Percentiles rank a stretch among this genome's conserved stretches.
phyloP scores from a whole-genome alignment of 164 flowering plant species.

The Berberis vulgaris region DNA sequence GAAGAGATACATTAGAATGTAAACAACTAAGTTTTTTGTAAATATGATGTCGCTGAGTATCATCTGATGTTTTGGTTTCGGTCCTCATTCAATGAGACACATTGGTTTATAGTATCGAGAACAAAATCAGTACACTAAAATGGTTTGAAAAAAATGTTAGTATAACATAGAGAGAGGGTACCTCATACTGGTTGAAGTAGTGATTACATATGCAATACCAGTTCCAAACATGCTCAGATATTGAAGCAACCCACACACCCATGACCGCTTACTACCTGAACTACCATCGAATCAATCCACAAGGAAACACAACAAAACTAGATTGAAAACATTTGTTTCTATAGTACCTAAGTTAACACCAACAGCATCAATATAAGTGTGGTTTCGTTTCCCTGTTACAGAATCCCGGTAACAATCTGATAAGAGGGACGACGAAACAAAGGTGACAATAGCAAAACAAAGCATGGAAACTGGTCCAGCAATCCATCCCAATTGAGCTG shows the following conservation, averaged over 20 bases:
- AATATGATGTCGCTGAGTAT: too few species aligned
- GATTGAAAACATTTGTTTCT: too few species aligned
- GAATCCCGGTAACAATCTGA: too few species aligned
- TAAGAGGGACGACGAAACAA: too few species aligned
- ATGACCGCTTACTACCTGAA: slow-evolving; percentile 30
- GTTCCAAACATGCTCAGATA: slow-evolving; percentile 31
- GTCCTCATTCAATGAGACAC: background rate
- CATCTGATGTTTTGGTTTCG: too few species aligned
- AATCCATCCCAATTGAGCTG: too few species aligned
- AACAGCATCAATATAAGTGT: too few species aligned
- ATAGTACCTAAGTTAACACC: too few species aligned
- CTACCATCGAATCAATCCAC: slow-evolving; percentile 3
- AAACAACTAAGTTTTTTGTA: background rate
- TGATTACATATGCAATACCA: slow-evolving; percentile 30
- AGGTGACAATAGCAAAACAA: too few species aligned
- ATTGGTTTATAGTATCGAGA: background rate
- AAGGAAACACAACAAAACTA: background rate
- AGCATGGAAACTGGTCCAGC: too few species aligned
- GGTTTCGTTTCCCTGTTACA: too few species aligned
- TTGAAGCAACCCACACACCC: slow-evolving; percentile 44
- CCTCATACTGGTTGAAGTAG: slow-evolving; percentile 34
- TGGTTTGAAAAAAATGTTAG: background rate
- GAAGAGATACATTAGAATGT: background rate
- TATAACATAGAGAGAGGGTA: slow-evolving; percentile 1
- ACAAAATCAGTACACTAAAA: too few species aligned